Percentiles rank a stretch among this genome's conserved stretches.
Evolutionary conservation across 495 filamentous ascomycete genomes (phyloP).

Genomic region (Aspergillus panamensis): DNA sequence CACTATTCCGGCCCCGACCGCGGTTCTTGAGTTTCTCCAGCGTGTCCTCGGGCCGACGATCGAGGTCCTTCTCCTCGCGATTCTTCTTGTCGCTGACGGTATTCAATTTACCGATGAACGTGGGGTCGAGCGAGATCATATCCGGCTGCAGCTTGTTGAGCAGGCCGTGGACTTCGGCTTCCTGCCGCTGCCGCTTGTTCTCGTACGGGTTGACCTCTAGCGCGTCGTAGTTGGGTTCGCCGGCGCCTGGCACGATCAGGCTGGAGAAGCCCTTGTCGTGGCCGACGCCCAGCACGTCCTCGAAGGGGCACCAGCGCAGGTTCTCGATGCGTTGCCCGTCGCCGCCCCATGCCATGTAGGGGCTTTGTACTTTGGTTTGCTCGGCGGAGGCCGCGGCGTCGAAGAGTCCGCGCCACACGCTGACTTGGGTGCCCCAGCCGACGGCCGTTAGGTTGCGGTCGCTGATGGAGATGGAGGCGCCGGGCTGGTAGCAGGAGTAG

Average conservation of each 20-base stretch:
- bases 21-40: conserved; percentile 69
- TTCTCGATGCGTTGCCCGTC: conserved; percentile 78
- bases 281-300: conserved; percentile 82
- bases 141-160: conserved; percentile 93
- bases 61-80: conserved; percentile 69
- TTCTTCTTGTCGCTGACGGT: conserved; percentile 68
- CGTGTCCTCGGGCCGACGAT: conserved; percentile 64
- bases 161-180: conserved; percentile 82
- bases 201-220: conserved; percentile 97
- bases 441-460: conserved; percentile 84
- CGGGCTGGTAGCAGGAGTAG: conserved; percentile 83
- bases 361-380: conserved; percentile 76
- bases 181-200: conserved; percentile 85
- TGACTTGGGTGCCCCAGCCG: conserved; percentile 86
- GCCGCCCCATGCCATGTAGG: conserved; percentile 92
- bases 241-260: conserved; percentile 85
- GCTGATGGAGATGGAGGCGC: conserved; percentile 80
- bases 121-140: conserved; percentile 93
- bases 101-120: conserved; percentile 84
- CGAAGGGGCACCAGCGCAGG: conserved; percentile 88
- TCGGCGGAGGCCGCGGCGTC: conserved; percentile 56
- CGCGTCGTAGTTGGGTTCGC: conserved; percentile 94
- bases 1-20: conserved; percentile 88
- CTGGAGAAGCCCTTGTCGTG: conserved; percentile 86
- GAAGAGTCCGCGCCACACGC: conserved; percentile 86